Percentiles rank a stretch among this genome's conserved stretches.
These are phyloP conservation scores for Verbena officinalis DNA, from an alignment of 257 asterid species.

Conservation along the genomic window DNA sequence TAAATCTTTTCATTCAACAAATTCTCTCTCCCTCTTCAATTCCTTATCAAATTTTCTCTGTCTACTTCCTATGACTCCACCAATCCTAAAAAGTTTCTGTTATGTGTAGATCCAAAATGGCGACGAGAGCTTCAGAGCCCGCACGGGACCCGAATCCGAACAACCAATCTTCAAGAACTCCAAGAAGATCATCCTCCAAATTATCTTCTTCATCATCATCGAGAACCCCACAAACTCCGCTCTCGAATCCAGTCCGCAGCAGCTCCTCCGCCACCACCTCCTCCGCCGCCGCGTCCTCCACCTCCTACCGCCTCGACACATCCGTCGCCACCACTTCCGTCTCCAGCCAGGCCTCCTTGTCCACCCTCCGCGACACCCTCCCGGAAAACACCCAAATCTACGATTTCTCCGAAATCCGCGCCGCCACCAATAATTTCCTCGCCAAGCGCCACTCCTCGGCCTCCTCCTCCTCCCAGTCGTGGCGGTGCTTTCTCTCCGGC, in stretches of 20 bases:
- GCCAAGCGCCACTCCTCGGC: conserved; percentile 69
- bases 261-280: conserved; percentile 25
- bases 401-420: conserved; percentile 79
- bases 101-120: conserved; percentile 61
- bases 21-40: neutral
- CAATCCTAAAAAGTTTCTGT: conserved; percentile 15
- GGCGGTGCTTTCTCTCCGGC: conserved; percentile 76
- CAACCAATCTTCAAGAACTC: conserved; percentile 23
- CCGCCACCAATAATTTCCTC: conserved; percentile 94
- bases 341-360: conserved; percentile 56
- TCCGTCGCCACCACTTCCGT: conserved; percentile 66
- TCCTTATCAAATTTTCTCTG: neutral
- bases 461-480: conserved; percentile 80
- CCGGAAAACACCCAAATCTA: conserved; percentile 66
- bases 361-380: conserved; percentile 60
- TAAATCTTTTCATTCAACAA: neutral
- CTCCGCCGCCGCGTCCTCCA: conserved; percentile 31
- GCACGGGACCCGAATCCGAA: conserved; percentile 23
- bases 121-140: conserved; percentile 42
- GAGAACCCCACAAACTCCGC: conserved; percentile 12
- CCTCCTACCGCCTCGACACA: conserved; percentile 46
- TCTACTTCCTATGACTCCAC: conserved; percentile 20
- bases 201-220: conserved; percentile 27
- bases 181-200: conserved; percentile 22
- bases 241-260: conserved; percentile 33